Evolutionary conservation across 148 eudicot genomes (phyloP).

Genomic region (Gaultheria prostrata): DNA sequence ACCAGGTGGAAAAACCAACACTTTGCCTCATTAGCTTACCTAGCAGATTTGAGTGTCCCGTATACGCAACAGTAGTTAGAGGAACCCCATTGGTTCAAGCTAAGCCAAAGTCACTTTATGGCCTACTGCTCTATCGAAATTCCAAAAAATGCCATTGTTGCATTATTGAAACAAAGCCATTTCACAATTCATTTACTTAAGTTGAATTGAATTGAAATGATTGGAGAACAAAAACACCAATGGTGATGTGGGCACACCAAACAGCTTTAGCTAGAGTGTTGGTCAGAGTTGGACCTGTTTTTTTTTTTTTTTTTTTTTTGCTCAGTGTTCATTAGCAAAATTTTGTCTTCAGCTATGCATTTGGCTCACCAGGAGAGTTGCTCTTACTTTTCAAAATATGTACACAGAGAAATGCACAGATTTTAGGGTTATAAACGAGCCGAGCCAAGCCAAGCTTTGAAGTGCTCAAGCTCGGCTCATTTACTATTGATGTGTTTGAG

Average conservation of each 20-base stretch:
- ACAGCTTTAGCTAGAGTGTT: not conserved
- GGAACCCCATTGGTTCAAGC: not conserved
- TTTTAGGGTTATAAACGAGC: too few relatives aligned
- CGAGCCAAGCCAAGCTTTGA: too few relatives aligned
- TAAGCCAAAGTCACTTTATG: not conserved
- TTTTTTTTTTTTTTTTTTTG: not conserved
- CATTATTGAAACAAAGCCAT: not conserved
- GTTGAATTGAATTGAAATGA: not conserved
- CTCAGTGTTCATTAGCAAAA: not conserved
- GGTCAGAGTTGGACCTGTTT: not conserved
- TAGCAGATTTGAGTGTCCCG: not conserved
- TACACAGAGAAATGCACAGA: not conserved
- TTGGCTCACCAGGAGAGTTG: not conserved
- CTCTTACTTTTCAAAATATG: not conserved
- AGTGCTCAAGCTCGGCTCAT: too few relatives aligned
- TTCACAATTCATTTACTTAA: not conserved
- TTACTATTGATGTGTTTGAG: too few relatives aligned
- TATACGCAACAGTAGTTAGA: not conserved
- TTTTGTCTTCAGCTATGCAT: not conserved
- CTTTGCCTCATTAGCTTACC: not conserved
- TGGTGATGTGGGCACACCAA: not conserved
- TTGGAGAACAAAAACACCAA: not conserved
- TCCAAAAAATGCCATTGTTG: not conserved
- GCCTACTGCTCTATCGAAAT: not conserved
- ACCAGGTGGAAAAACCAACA: slow-evolving; percentile 2